Conservation (phyloP, 1,284 basidiomycete species). For the Meira miltonrushii region DNA sequence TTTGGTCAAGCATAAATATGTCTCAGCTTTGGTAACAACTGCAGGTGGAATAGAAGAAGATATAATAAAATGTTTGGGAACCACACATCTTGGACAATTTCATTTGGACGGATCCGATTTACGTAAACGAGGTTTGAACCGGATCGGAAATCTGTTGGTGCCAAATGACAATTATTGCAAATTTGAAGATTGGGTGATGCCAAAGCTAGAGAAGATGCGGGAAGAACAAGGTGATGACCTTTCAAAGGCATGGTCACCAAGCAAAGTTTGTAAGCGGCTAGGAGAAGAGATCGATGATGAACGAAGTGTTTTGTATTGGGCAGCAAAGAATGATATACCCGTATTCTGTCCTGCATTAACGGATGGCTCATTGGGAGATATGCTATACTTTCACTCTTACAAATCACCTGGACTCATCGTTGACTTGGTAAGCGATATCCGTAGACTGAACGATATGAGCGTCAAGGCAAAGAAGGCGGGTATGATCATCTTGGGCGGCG, state of each 20-base stretch:
- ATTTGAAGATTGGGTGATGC: slow-evolving; percentile 97
- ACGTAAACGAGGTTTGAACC: slow-evolving; percentile 80
- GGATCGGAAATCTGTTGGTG: slow-evolving; percentile 94
- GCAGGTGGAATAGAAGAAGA: slow-evolving; percentile 99
- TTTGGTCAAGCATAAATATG: slow-evolving; percentile 87
- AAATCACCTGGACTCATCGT: slow-evolving; percentile 71
- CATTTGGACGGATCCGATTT: slow-evolving; percentile 83
- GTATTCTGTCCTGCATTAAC: slow-evolving; percentile 98
- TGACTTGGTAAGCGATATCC: slow-evolving; percentile 93
- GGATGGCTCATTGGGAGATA: slow-evolving; percentile 95
- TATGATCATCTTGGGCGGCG: slow-evolving; percentile 96
- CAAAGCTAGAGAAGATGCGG: slow-evolving; percentile 86
- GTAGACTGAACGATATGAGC: slow-evolving; percentile 81
- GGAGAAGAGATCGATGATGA: slow-evolving; percentile 96
- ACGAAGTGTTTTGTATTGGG: slow-evolving; percentile 93
- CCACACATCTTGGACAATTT: slow-evolving; percentile 84
- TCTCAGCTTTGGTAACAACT: slow-evolving; percentile 87
- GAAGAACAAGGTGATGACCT: slow-evolving; percentile 74
- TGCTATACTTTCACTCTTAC: slow-evolving; percentile 95
- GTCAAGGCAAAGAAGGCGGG: slow-evolving; percentile 87
- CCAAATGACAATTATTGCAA: slow-evolving; percentile 99
- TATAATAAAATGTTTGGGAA: slow-evolving; percentile 95
- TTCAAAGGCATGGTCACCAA: slow-evolving; percentile 73
- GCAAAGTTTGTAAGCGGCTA: slow-evolving; percentile 79
- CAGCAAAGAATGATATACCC: slow-evolving; percentile 94